phyloP scores from a whole-genome alignment of 208 protist species.

The Baffinella frigidus region DNA sequence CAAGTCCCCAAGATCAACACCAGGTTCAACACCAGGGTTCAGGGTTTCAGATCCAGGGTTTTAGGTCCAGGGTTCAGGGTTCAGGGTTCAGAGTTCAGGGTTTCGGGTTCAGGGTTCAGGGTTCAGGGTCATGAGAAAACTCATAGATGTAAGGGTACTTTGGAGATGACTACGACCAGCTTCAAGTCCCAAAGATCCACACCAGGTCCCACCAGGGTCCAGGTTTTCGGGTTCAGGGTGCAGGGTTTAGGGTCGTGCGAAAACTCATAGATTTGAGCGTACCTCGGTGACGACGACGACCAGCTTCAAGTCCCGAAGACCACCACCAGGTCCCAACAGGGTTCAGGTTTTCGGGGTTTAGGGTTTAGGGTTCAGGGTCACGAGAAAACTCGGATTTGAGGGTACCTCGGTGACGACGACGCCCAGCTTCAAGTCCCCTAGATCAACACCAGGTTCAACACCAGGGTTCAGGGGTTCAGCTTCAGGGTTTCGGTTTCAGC shows the following conservation, averaged over 20 bases:
- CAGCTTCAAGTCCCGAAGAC: background rate
- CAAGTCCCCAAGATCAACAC: background rate
- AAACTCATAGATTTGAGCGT: background rate
- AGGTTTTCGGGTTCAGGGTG: no score
- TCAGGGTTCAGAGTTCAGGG: no score
- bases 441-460: background rate
- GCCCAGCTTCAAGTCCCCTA: background rate
- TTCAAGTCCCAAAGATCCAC: background rate
- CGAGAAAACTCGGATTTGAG: background rate
- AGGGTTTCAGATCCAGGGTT: background rate
- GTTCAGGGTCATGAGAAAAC: background rate
- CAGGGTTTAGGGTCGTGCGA: background rate
- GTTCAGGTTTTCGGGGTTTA: no score
- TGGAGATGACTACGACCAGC: constrained; percentile 33
- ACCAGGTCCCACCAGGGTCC: background rate
- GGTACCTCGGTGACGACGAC: background rate
- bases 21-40: background rate
- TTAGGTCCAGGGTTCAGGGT: background rate
- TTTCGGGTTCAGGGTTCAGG: no score
- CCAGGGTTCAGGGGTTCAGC: background rate
- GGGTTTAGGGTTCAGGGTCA: background rate
- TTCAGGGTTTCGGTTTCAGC: background rate
- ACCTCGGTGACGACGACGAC: background rate
- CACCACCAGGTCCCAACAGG: background rate
- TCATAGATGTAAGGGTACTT: background rate